Evolutionary conservation across 2,329 filamentous ascomycete genomes (phyloP), one percentile per base, ranked within the genome.

Genomic region (Didymella lethalis): DNA sequence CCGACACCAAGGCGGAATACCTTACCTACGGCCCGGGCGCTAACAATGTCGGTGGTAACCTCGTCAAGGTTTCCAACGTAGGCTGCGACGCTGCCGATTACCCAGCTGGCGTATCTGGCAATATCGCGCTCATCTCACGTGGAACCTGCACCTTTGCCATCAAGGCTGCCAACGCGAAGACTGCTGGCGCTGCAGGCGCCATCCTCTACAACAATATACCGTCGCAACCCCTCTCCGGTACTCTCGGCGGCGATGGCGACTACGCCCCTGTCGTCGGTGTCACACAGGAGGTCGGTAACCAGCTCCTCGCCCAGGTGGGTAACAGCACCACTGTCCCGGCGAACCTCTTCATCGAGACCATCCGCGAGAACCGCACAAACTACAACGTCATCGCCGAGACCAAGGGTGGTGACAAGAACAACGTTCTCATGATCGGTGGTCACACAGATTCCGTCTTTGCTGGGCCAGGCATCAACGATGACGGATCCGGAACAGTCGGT

Each of bases 201-300:
- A 78, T 93, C 28, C 81, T 93, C 48, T 93, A 90, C 78, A 92
- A 92, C 79, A 88, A 87, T 65, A 84, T 88, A 2, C 78, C 82
- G 2, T 54, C 64, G 8, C 89, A 86, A 1, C 73, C 79, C 3
- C 77, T 92, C 0, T 81, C 84, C 48, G 90, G 90, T 41, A 92
- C 90, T 2, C 81, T 93, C 6, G 89, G 88, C 10, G 83, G 79
- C 0, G 68, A 77, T 8, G 78, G 78, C 6, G 70, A 78, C 34
- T 85, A 91, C 66, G 81, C 89, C 11, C 87, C 90, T 0, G 90
- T 87, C 1, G 89, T 91, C 60, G 88, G 89, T 2, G 78, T 92
- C 23, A 84, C 84, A 1, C 81, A 83, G n/a, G 78, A 80, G 10
- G 85, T 87, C 28, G 90, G 87, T 7, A 74, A 81, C 60, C 80